These are phyloP conservation scores for Flaveria sonorensis DNA, from an alignment of 129 eudicot species.

Conservation along the genomic window DNA sequence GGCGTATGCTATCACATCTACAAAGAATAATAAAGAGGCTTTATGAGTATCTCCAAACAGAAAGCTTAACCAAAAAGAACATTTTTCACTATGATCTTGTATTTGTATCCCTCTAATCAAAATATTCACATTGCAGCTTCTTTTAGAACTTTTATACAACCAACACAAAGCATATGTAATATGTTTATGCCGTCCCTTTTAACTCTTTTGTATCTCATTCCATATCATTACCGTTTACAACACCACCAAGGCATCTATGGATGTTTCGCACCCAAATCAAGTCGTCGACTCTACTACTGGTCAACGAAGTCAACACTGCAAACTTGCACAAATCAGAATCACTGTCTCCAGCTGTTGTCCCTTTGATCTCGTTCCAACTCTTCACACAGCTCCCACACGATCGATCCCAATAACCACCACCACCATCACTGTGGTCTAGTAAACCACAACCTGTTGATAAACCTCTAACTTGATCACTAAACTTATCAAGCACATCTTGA, in stretches of 20 bases:
- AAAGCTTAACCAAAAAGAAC: background rate
- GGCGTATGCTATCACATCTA: background rate
- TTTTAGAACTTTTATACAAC: background rate
- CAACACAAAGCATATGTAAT: background rate
- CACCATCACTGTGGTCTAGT: background rate
- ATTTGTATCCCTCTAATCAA: background rate
- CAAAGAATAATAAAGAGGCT: constrained; percentile 4
- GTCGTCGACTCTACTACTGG: constrained; percentile 36
- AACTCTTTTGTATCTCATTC: background rate
- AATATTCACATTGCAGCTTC: background rate
- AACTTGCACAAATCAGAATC: constrained; percentile 53
- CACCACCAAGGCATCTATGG: constrained; percentile 41
- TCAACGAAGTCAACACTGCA: constrained; percentile 47
- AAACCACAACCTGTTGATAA: constrained; percentile 32
- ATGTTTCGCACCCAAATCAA: constrained; percentile 32
- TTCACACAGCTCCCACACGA: constrained; percentile 40
- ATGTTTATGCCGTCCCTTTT: background rate
- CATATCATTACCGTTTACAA: constrained; percentile 27
- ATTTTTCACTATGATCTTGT: background rate
- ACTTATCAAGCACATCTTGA: constrained; percentile 31
- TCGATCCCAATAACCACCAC: constrained; percentile 27
- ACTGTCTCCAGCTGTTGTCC: constrained; percentile 5
- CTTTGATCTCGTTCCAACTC: constrained; percentile 49
- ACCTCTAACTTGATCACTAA: constrained; percentile 30
- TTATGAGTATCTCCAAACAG: background rate